Conservation (phyloP, 129 eudicot genomes). For the Apium graveolens region DNA sequence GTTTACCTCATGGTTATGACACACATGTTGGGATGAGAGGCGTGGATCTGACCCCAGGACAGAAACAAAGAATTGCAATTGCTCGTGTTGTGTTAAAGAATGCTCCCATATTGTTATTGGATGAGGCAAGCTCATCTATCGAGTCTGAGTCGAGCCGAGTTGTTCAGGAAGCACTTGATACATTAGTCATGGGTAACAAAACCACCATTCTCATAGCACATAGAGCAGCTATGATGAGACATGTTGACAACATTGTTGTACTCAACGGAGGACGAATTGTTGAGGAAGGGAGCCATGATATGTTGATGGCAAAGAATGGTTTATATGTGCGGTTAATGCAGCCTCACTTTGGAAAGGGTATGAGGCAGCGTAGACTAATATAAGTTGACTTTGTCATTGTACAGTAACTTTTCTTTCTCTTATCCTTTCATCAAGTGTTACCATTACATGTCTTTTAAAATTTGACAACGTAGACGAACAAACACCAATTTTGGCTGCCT, state of each 20-base stretch:
- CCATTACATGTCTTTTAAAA: conserved; percentile 10
- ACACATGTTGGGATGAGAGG: conserved; percentile 99
- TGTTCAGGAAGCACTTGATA: conserved; percentile 97
- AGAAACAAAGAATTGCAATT: conserved; percentile 95
- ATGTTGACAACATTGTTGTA: conserved; percentile 91
- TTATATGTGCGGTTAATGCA: conserved; percentile 90
- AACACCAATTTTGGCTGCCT: background rate
- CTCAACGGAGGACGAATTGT: conserved; percentile 89
- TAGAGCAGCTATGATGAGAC: conserved; percentile 96
- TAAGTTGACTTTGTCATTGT: conserved; percentile 19
- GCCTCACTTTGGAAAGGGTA: conserved; percentile 85
- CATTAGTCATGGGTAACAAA: conserved; percentile 92
- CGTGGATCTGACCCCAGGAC: conserved; percentile 91
- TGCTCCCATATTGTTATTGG: conserved; percentile 82
- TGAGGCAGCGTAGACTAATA: conserved; percentile 72
- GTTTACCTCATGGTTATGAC: conserved; percentile 92
- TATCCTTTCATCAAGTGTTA: background rate
- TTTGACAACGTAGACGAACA: background rate
- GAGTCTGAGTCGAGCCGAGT: conserved; percentile 96
- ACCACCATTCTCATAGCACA: conserved; percentile 91
- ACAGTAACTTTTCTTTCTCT: background rate
- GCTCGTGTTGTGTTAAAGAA: conserved; percentile 86
- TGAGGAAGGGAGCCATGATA: conserved; percentile 83
- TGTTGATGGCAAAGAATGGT: conserved; percentile 67
- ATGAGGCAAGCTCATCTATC: conserved; percentile 92